These are phyloP conservation scores for Apiospora pterosperma DNA, from an alignment of 2,329 filamentous ascomycete species.

Conservation along the genomic window DNA sequence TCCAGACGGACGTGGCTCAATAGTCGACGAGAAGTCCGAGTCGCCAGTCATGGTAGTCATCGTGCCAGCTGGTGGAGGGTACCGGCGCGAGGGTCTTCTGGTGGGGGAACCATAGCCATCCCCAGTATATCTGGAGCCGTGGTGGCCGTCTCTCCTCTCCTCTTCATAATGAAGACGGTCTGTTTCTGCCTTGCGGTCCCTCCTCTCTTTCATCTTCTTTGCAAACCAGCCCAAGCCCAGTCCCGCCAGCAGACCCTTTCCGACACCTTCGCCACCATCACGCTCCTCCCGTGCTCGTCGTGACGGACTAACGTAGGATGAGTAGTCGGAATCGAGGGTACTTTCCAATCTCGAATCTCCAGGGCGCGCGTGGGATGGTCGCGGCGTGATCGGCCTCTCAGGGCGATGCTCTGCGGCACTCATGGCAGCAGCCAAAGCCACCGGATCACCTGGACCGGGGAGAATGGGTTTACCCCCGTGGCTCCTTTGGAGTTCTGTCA, in stretches of 20 bases:
- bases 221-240: conserved; percentile 68
- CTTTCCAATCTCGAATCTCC: conserved; percentile 39
- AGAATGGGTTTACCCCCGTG: conserved; percentile 38
- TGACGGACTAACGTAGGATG: conserved; percentile 62
- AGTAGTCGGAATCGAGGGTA: conserved; percentile 53
- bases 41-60: conserved; percentile 24
- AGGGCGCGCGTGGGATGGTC: conserved; percentile 41
- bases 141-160: conserved; percentile 55
- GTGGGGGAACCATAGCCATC: conserved; percentile 58
- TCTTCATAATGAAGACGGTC: conserved; percentile 44
- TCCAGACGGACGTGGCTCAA: conserved; percentile 35
- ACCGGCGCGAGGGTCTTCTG: conserved; percentile 33
- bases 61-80: conserved; percentile 22
- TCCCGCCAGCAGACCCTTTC: conserved; percentile 56
- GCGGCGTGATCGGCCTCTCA: conserved; percentile 42
- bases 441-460: conserved; percentile 43
- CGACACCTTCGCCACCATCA: conserved; percentile 38
- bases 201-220: conserved; percentile 59
- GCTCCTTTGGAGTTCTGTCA: conserved; percentile 28
- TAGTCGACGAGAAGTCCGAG: conserved; percentile 32
- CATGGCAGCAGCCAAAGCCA: conserved; percentile 40
- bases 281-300: conserved; percentile 45
- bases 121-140: conserved; percentile 64
- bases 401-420: conserved; percentile 42
- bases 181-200: conserved; percentile 49